These are phyloP conservation scores for Aspergillus versicolor DNA, from an alignment of 2,329 filamentous ascomycete genomes.

Conservation along the genomic window DNA sequence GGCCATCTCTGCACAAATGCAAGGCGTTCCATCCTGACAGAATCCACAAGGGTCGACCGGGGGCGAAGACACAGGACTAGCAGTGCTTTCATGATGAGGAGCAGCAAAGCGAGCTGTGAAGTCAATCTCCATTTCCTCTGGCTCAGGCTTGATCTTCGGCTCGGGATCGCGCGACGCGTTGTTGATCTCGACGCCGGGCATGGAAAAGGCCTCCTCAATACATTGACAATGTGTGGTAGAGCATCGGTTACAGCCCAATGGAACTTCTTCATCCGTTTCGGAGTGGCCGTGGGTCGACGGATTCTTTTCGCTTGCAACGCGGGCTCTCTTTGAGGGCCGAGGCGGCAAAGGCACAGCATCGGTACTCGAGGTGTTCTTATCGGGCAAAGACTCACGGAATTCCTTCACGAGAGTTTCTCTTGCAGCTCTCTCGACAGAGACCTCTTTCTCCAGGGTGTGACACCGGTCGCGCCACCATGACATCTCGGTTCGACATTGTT, in stretches of 20 bases:
- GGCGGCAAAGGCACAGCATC: slow-evolving; percentile 40
- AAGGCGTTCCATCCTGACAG: slow-evolving; percentile 78
- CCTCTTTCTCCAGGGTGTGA: slow-evolving; percentile 61
- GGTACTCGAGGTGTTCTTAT: slow-evolving; percentile 20
- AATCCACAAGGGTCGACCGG: slow-evolving; percentile 74
- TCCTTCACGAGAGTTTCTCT: slow-evolving; percentile 46
- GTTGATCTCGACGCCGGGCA: slow-evolving; percentile 41
- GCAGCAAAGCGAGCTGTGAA: slow-evolving; percentile 67
- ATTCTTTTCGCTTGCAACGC: slow-evolving; percentile 4
- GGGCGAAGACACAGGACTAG: slow-evolving; percentile 32
- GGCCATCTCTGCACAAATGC: slow-evolving; percentile 71
- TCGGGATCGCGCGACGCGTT: slow-evolving; percentile 54
- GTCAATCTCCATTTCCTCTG: slow-evolving; percentile 65
- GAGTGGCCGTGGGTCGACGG: slow-evolving; percentile 18
- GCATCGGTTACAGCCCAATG: slow-evolving; percentile 66
- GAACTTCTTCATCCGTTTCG: slow-evolving; percentile 34
- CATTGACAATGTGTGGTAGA: slow-evolving; percentile 63
- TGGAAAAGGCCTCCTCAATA: slow-evolving; percentile 55
- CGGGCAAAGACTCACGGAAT: slow-evolving; percentile 34
- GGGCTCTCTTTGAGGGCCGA: neutral
- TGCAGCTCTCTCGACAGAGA: slow-evolving; percentile 46
- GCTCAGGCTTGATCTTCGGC: slow-evolving; percentile 46
- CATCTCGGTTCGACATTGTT: slow-evolving; percentile 59
- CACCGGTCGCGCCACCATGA: slow-evolving; percentile 54
- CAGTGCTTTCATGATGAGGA: slow-evolving; percentile 29